Conservation (phyloP, 2,329 filamentous ascomycete genomes). For the Cercospora sesami region DNA sequence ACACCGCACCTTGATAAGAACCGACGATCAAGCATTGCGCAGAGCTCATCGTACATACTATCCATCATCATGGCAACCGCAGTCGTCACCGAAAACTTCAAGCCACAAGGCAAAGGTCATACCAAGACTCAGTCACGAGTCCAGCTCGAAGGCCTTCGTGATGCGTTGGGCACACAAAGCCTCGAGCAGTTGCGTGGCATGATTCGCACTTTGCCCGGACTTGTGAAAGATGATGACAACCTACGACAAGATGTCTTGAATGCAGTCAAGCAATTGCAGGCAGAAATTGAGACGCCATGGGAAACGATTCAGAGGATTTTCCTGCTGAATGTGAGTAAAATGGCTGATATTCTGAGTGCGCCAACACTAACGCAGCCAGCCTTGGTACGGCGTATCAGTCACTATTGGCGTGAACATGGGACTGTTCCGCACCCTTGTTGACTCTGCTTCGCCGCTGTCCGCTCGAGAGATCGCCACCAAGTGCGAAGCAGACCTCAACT, state of each 20-base stretch:
- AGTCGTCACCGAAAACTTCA: background rate
- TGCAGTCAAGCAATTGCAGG: background rate
- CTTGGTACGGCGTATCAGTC: conserved; percentile 4
- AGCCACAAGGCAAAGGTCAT: background rate
- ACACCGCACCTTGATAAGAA: background rate
- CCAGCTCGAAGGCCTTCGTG: conserved; percentile 4
- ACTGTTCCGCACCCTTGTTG: conserved; percentile 1
- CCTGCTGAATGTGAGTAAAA: conserved; percentile 1
- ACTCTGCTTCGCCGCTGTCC: conserved; percentile 1
- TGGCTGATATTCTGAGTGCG: background rate
- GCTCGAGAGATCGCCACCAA: conserved; percentile 8
- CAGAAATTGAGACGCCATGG: conserved; percentile 12
- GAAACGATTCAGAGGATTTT: conserved; percentile 9
- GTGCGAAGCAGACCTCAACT: conserved; percentile 3
- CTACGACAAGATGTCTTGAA: conserved; percentile 9
- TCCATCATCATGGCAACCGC: conserved; percentile 6
- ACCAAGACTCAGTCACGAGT: conserved; percentile 3
- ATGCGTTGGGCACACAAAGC: background rate
- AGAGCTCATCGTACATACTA: background rate
- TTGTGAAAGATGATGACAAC: conserved; percentile 7
- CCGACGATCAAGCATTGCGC: background rate
- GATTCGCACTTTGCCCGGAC: conserved; percentile 6
- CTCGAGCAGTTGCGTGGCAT: conserved; percentile 9
- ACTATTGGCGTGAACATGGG: conserved; percentile 15
- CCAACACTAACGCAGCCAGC: background rate